A percentile compares a stretch with the other conserved stretches of the same genome.
phyloP scores from a whole-genome alignment of 129 eudicot genomes.

The Lactuca saligna region DNA sequence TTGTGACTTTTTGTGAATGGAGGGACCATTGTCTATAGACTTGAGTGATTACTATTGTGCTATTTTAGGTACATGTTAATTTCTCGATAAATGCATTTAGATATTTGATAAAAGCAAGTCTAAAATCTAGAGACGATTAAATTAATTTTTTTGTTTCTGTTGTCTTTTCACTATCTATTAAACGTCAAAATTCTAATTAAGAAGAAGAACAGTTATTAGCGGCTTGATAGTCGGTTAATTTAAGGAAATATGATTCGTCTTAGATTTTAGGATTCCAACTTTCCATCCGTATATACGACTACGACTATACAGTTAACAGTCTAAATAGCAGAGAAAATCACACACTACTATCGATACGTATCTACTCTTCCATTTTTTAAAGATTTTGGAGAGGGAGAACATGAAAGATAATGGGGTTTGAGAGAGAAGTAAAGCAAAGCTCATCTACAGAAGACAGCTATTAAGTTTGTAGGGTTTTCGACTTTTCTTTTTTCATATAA shows the following conservation, averaged over 20 bases:
- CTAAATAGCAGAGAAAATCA: not conserved
- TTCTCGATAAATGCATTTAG: too few relatives aligned
- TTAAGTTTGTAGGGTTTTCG: conserved; percentile 47
- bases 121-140: not conserved
- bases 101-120: not conserved
- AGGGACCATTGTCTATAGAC: too few relatives aligned
- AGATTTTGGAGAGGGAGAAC: conserved; percentile 38
- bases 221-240: not conserved
- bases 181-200: conserved; percentile 15
- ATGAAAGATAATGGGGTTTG: conserved; percentile 43
- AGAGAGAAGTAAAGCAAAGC: conserved; percentile 58
- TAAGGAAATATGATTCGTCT: not conserved
- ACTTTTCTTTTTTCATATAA: conserved; percentile 26
- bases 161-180: conserved; percentile 8
- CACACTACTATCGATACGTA: not conserved
- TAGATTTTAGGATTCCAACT: conserved; percentile 4
- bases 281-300: not conserved
- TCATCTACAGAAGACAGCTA: conserved; percentile 37
- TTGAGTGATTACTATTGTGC: too few relatives aligned
- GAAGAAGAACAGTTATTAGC: not conserved
- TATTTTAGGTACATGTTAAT: too few relatives aligned
- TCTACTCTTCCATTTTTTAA: not conserved
- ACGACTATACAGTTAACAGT: conserved; percentile 9
- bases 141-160: not conserved
- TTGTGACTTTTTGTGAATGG: too few relatives aligned